These are phyloP conservation scores for Chenopodium album DNA, from an alignment of 148 eudicot genomes.

Conservation along the genomic window DNA sequence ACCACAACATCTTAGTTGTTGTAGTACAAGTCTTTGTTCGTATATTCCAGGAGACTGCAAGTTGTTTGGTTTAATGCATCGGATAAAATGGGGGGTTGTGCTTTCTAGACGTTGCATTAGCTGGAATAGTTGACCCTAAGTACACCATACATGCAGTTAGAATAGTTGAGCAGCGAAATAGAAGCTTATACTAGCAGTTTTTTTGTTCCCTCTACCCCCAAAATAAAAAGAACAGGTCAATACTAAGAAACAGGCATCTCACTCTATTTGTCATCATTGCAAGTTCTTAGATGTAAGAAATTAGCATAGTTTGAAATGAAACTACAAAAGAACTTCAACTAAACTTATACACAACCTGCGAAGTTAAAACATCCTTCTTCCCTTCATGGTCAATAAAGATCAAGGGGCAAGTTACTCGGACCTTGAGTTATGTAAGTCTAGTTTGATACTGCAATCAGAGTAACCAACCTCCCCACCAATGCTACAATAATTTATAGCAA, in stretches of 20 bases:
- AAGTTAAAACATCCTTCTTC: neutral
- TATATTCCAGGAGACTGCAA: slow-evolving; percentile 77
- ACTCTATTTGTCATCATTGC: neutral
- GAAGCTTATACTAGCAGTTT: neutral
- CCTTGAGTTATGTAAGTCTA: neutral
- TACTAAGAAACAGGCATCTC: neutral
- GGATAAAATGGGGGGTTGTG: slow-evolving; percentile 96
- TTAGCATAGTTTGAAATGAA: neutral
- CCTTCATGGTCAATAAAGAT: neutral
- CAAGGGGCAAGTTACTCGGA: neutral
- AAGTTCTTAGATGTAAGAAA: neutral
- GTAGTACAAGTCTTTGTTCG: slow-evolving; percentile 75
- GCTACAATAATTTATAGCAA: neutral
- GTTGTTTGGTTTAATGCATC: slow-evolving; percentile 97
- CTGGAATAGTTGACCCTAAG: slow-evolving; percentile 94
- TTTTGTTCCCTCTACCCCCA: neutral
- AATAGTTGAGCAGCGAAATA: neutral
- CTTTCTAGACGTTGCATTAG: slow-evolving; percentile 91
- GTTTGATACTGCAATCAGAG: neutral
- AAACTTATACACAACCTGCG: neutral
- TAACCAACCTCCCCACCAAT: neutral
- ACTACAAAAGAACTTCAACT: neutral
- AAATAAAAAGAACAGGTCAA: neutral
- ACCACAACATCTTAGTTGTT: slow-evolving; percentile 94
- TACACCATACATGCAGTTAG: slow-evolving; percentile 1